A percentile compares a stretch with the other conserved stretches of the same genome.
These are phyloP conservation scores for Aspergillus sojae DNA, from an alignment of 2,329 filamentous ascomycete species.

Conservation along the genomic window DNA sequence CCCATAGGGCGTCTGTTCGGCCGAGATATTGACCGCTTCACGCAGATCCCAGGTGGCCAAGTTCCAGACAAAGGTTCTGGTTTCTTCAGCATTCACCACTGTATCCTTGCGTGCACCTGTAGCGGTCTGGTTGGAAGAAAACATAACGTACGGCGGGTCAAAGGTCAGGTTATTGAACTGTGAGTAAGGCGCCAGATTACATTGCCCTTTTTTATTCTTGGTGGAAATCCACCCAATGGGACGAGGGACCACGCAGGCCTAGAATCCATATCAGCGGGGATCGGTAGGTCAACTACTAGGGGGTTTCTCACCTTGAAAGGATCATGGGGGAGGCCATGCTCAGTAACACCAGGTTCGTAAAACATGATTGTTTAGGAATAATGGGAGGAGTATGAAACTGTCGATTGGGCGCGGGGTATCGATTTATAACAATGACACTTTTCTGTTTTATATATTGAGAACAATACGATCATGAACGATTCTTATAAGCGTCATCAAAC, in stretches of 20 bases:
- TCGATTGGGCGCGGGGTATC: neutral
- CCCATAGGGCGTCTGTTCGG: conserved; percentile 52
- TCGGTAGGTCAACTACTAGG: neutral
- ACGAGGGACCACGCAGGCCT: conserved; percentile 59
- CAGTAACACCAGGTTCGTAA: conserved; percentile 57
- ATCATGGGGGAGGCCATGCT: conserved; percentile 56
- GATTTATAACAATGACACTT: neutral
- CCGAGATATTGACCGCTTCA: conserved; percentile 58
- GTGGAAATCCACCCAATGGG: conserved; percentile 68
- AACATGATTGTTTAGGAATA: conserved; percentile 43
- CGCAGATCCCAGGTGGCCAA: conserved; percentile 60
- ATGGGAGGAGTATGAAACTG: neutral
- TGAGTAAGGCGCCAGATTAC: conserved; percentile 63
- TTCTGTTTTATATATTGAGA: no score
- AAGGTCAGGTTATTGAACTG: conserved; percentile 68
- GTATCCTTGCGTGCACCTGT: conserved; percentile 56
- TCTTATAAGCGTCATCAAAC: no score
- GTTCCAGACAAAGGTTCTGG: conserved; percentile 62
- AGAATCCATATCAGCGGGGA: neutral
- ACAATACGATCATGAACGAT: neutral
- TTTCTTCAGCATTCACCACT: conserved; percentile 58
- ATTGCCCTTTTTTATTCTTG: conserved; percentile 47
- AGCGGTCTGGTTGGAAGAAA: conserved; percentile 60
- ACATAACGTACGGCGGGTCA: conserved; percentile 66
- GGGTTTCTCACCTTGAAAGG: conserved; percentile 54